Base-by-base conservation (phyloP, 2,329 filamentous ascomycete genomes). In the Monilinia fructigena region DNA sequence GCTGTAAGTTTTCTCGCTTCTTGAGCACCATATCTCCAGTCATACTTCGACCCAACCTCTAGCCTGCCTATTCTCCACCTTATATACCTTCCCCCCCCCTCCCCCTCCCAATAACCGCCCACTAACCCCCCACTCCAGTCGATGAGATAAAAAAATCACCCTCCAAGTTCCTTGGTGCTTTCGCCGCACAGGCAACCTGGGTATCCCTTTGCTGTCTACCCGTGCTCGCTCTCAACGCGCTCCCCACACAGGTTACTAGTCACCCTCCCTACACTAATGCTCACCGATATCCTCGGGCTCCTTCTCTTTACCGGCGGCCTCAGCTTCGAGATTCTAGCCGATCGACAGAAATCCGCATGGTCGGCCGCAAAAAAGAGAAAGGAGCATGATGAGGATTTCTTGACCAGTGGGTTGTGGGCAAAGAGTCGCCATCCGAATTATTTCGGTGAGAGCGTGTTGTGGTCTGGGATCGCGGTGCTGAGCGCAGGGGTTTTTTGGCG, bases 381-480 rank as follows among this genome's bases (percentile, higher is more conserved):
- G 81, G 80, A 84, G 72, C 89, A 91, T 68, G 83, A 84, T 31
- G 87, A 91, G 76, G 82, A 86, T 55, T 91, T 90, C 72, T 74
- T 91, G 69, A 88, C 86, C 0, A 76, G 79, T 1, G 88, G 88
- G 0, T 72, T 91, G 47, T 91, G 87, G 84, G 79, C 80, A 7
- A 82, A 83, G 73, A 84, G 81, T 58, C 78, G 86, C 68, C 86
- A 89, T 76, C 88, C 88, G 0, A 89, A 91, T 73, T 91, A 91
- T 78, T 89, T 91, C 74, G 89, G 88, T n/a, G 88, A 91, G 76
- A 82, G 81, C 38, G 88, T 85, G 14, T 78, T 91, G 42, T 91
- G 88, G 89, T 86, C 84, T 0, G 88, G 89, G 1, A 83, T 91
- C 67, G 86, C 88, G 0, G 83, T 85, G 6, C 77, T 81, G 0